Conservation (phyloP, 2,329 filamentous ascomycete genomes). For the Aspergillus bombycis region DNA sequence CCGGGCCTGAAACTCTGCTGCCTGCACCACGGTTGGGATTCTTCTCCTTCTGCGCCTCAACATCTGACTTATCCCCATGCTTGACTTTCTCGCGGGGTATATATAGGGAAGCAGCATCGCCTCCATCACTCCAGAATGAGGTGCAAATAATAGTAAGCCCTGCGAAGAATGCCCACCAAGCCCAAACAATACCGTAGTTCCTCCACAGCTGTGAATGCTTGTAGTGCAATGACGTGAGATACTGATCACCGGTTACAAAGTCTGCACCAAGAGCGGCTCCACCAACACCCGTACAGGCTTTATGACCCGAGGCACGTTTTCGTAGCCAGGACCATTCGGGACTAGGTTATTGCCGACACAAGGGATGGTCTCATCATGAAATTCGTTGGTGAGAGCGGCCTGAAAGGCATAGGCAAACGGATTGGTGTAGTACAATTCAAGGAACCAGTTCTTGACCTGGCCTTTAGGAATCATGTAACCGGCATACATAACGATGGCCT, state of each 20-base stretch:
- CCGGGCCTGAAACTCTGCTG: too few species aligned
- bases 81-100: too few species aligned
- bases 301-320: conserved; percentile 21
- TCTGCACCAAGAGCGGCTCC: conserved; percentile 56
- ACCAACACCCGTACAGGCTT: conserved; percentile 53
- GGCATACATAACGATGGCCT: conserved; percentile 42
- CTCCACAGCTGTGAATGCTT: conserved; percentile 58
- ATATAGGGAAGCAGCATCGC: conserved; percentile 32
- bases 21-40: too few species aligned
- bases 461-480: conserved; percentile 52
- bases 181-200: conserved; percentile 66
- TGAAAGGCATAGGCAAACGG: conserved; percentile 45
- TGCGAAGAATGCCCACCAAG: conserved; percentile 64
- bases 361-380: conserved; percentile 31
- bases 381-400: conserved; percentile 41
- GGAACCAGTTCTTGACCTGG: conserved; percentile 58
- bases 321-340: conserved; percentile 35
- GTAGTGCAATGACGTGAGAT: conserved; percentile 60
- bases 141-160: conserved; percentile 62
- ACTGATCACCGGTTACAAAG: conserved; percentile 60
- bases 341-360: conserved; percentile 38
- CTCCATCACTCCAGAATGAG: conserved; percentile 53
- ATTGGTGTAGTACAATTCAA: conserved; percentile 49
- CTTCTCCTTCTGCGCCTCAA: too few species aligned
- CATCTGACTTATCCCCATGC: too few species aligned